Evolutionary conservation across 2,329 filamentous ascomycete species (phyloP).

Genomic region (Ophiostoma ulmi): DNA sequence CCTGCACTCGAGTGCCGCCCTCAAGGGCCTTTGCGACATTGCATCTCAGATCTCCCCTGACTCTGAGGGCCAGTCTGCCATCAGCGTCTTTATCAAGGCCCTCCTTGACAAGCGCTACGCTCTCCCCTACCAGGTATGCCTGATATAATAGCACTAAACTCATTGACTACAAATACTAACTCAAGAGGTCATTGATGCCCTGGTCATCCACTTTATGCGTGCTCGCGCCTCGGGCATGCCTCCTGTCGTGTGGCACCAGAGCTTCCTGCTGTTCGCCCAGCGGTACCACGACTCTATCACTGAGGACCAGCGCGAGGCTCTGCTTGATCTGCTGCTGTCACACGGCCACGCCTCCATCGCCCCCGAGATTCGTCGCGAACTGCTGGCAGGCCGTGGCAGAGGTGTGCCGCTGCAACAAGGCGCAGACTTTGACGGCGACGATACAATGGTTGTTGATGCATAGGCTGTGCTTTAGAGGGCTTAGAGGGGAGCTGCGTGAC

Average conservation of each 20-base stretch:
- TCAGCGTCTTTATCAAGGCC: constrained; percentile 91
- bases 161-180: constrained; percentile 36
- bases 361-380: constrained; percentile 81
- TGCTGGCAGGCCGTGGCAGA: constrained; percentile 80
- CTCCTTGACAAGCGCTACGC: constrained; percentile 97
- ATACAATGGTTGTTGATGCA: constrained; percentile 77
- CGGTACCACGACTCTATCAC: constrained; percentile 93
- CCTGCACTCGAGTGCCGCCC: constrained; percentile 82
- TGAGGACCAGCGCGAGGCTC: constrained; percentile 80
- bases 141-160: background rate
- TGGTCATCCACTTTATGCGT: constrained; percentile 88
- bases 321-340: constrained; percentile 78
- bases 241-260: constrained; percentile 96
- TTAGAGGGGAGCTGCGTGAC: background rate
- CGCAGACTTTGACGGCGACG: constrained; percentile 65
- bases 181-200: constrained; percentile 69
- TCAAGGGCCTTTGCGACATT: constrained; percentile 91
- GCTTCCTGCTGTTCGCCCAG: constrained; percentile 84
- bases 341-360: constrained; percentile 85
- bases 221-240: constrained; percentile 38
- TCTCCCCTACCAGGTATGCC: constrained; percentile 66
- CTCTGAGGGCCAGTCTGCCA: constrained; percentile 81
- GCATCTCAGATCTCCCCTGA: constrained; percentile 81
- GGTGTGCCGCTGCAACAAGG: constrained; percentile 63
- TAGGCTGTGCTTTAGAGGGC: constrained; percentile 20